A percentile compares a stretch with the other conserved stretches of the same genome.
phyloP scores from a whole-genome alignment of 768 basidiomycete genomes.

The Mycena polygramma region DNA sequence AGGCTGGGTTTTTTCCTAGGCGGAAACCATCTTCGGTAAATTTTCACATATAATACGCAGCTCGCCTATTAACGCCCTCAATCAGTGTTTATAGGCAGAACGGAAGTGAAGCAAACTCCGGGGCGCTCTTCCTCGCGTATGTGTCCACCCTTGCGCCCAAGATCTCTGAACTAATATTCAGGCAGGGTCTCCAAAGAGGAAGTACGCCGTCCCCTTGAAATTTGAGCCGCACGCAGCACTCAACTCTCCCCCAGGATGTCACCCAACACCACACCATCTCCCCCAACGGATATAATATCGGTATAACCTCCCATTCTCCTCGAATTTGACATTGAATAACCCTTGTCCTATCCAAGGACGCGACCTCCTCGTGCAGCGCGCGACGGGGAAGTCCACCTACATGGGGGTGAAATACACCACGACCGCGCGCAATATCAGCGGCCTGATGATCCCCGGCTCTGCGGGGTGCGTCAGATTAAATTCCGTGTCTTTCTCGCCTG shows the following conservation, averaged over 20 bases:
- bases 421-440: not conserved
- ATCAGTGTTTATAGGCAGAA: constrained; percentile 17
- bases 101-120: constrained; percentile 9
- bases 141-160: not conserved
- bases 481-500: not conserved
- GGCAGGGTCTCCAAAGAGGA: constrained; percentile 26
- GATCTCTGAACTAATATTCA: not conserved
- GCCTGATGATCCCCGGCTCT: constrained; percentile 8
- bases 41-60: not conserved
- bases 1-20: constrained; percentile 19
- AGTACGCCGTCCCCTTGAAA: not conserved
- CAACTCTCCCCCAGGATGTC: not conserved
- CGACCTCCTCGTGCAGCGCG: constrained; percentile 24
- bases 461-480: not conserved
- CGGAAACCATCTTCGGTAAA: constrained; percentile 24
- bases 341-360: constrained; percentile 1
- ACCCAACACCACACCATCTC: constrained; percentile 15
- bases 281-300: constrained; percentile 13
- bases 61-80: not conserved
- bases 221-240: not conserved
- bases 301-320: not conserved
- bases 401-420: constrained; percentile 25
- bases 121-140: constrained; percentile 30
- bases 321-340: not conserved
- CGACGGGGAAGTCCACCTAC: not conserved